phyloP scores from a whole-genome alignment of 192 early-diverging fungal genomes.

The Linnemannia elongata region DNA sequence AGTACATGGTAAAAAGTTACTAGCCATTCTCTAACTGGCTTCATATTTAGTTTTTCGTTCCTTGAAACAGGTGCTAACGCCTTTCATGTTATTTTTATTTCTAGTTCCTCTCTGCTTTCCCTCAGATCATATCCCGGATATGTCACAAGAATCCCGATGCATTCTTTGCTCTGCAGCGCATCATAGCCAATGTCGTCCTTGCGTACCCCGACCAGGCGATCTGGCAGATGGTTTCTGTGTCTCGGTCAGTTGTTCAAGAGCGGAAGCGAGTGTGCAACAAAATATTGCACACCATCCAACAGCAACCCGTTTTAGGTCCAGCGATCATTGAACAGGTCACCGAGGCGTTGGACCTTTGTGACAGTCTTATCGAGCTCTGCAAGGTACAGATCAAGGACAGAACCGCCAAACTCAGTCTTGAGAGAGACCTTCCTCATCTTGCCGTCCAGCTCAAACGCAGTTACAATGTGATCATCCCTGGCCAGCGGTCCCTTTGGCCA shows the following conservation, averaged over 20 bases:
- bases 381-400: conserved; percentile 58
- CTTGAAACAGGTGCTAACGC: too few relatives aligned
- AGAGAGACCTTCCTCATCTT: conserved; percentile 71
- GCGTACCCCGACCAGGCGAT: conserved; percentile 87
- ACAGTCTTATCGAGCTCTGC: conserved; percentile 66
- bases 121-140: conserved; percentile 91
- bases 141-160: conserved; percentile 80
- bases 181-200: conserved; percentile 76
- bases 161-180: conserved; percentile 74
- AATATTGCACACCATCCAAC: conserved; percentile 77
- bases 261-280: conserved; percentile 73
- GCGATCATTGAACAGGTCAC: conserved; percentile 76
- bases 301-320: conserved; percentile 22
- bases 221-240: conserved; percentile 89
- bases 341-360: conserved; percentile 83
- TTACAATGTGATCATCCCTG: conserved; percentile 80
- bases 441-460: conserved; percentile 59
- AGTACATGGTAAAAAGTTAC: conserved; percentile 43
- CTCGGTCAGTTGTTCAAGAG: conserved; percentile 71
- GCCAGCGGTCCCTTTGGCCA: conserved; percentile 83
- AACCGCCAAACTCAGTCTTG: conserved; percentile 73
- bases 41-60: not conserved
- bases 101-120: conserved; percentile 82
- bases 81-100: not conserved
- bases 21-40: conserved; percentile 17